These are phyloP conservation scores for Thielaviopsis cerberus DNA, from an alignment of 2,329 filamentous ascomycete genomes.

Conservation along the genomic window DNA sequence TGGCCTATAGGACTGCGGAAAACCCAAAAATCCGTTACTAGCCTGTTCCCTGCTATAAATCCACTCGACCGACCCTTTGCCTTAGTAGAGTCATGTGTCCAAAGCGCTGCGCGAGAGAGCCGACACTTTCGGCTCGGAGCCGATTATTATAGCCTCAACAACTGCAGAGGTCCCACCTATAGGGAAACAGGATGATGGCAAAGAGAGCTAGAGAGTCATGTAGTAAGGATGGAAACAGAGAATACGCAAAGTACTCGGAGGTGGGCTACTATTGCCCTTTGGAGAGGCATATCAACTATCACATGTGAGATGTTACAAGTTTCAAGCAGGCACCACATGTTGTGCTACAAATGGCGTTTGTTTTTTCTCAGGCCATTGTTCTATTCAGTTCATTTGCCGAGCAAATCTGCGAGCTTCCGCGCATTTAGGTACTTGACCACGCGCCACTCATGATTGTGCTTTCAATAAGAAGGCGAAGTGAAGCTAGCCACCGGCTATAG, in stretches of 20 bases:
- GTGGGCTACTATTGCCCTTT: background rate
- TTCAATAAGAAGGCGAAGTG: too few species aligned
- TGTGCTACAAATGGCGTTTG: background rate
- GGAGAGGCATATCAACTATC: background rate
- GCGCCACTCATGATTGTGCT: too few species aligned
- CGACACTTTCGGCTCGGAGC: background rate
- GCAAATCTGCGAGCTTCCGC: background rate
- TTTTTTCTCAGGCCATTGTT: background rate
- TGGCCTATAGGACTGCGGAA: background rate
- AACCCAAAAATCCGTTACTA: background rate
- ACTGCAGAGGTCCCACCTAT: background rate
- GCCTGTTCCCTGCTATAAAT: background rate
- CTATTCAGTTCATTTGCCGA: background rate
- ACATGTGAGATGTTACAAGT: background rate
- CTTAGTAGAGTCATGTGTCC: background rate
- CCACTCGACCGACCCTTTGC: background rate
- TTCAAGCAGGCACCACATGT: background rate
- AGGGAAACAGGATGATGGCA: background rate
- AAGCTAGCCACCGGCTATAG: too few species aligned
- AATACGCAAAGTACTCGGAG: background rate
- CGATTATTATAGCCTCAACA: background rate
- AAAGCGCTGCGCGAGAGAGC: background rate
- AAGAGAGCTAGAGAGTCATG: too few species aligned
- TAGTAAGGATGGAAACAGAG: too few species aligned
- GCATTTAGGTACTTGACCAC: background rate